Evolutionary conservation across 2,329 filamentous ascomycete genomes (phyloP), one percentile per base, ranked within the genome.

Genomic region (Hymenoscyphus repandus): DNA sequence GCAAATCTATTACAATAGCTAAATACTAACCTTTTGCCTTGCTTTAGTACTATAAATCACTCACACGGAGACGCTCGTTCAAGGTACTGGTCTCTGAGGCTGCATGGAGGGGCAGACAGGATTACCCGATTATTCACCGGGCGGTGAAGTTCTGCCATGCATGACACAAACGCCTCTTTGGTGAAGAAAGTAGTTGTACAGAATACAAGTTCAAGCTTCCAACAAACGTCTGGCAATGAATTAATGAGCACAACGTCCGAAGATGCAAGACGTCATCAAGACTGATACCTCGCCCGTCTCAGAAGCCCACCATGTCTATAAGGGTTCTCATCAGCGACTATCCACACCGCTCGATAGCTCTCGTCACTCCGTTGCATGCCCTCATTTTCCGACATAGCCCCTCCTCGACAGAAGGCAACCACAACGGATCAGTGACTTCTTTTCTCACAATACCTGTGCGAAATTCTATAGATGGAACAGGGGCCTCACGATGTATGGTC

Each of bases 341-440:
- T 65, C 90, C 90, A 59, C 83, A 90, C 67, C 88, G 92, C 58
- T 87, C 90, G 58, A 90, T 97, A 67, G 90, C 90, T 58, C 84
- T 97, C 58, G 85, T 86, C 34, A 91, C 90, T 30, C 73, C 83
- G 37, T 80, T 84, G 17, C 86, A 95, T 69, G 86, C 85, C 64
- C 78, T 97, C 61, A 85, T 96, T 58, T 88, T 97, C 66, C 85
- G 88, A 55, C 84, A 93, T 72, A 90, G 80, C 66, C 74, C 81
- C 43, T 78, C 80, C 15, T 77, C 79, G n/a, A 78, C 72, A 66
- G 85, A 85, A 55, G 66, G 73, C 31, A 74, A 76, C 56, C 69
- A 73, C 47, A 82, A 83, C 72, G 78, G 78, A 55, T 83, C 78
- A 42, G 75, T 80, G 53, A 69, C 75, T 47, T 80, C 82, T 9